Evolutionary conservation across 2,329 filamentous ascomycete species (phyloP), one percentile per base, ranked within the genome.

Genomic region (Fonsecaea pedrosoi): DNA sequence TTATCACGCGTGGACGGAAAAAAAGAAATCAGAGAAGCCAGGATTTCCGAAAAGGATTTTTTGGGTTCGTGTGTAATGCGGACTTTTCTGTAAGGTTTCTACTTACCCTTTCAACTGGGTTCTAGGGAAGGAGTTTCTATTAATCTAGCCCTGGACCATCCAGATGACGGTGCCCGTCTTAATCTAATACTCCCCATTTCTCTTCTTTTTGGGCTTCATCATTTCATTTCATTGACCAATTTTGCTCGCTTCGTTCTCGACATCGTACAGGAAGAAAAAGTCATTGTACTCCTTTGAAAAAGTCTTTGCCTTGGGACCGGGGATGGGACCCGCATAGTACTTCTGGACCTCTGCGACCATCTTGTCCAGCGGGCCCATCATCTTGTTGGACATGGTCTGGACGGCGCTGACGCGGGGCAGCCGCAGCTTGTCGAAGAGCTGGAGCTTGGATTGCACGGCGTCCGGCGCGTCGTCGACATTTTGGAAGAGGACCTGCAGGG

Each of bases 401-500:
- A 61, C 45, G 25, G 67, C 67, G 9, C 45, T 45, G 30, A 64
- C 65, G 12, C 69, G 64, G 1, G 69, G 67, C 13, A 65, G 25
- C 5, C 69, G 67, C 7, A 71, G 57, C 9, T 57, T 21, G 59
- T 67, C 61, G 54, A 67, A 69, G 6, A 55, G n/a, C 13, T 64
- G 48, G 12, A 68, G 57, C 21, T 62, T 32, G 6, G 48, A 35
- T 6, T 32, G 18, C 15, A 70, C 68, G 4, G 65, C 62, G 7
- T 37, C 57, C 1, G 38, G 18, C 3, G 32, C 38, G 13, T 55
- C 50, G 4, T 18, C 55, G 53, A 63, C 21, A n/a, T 62, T 25
- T 0, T 71, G 69, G 12, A 77, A 70, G 12, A 77, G 62, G 1
- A 73, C 71, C 1, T 75, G 73, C 7, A 77, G 69, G 2, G 72